Evolutionary conservation across 768 basidiomycete genomes (phyloP), one percentile per base, ranked within the genome.

Genomic region (Clavulina sp.): DNA sequence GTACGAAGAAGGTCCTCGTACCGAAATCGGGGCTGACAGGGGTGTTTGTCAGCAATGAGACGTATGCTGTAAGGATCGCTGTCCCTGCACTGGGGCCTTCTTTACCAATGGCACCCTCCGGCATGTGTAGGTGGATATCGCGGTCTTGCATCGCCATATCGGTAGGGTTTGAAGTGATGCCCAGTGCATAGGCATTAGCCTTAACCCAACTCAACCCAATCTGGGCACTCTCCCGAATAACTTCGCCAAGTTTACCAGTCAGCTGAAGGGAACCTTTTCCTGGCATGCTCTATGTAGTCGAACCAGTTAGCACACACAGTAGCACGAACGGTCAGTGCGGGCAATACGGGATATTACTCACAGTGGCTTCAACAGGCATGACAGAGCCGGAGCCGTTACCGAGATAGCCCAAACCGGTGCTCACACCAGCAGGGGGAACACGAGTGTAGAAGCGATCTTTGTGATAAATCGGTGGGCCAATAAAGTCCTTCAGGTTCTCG

Each of bases 1-100:
- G 9, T 58, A 7, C 3, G 31, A 19, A 40, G 23, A 4, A 16
- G 43, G 5, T 28, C 30, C 4, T 66, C 81, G 21, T 58, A 89
- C 87, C 89, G 51, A 95, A 85, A 66, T 95, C 87, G 16, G 85
- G 84, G 61, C 73, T 73, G 41, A 96, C 77, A 64, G 69, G 76
- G 3, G 79, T 85, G 67, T 80, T 82, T 0, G 84, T 92, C 66
- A 96, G 86, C 52, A 97, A 70, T 40, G 81, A 85, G 41, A 97
- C 89, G 57, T 96, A 82, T 0, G 93, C 91, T 41, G 84, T 78
- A 53, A 95, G 60, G 36, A 99, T 80, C 0, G 95, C 95, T 3
- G 87, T 96, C 31, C 95, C 95, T 1, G 95, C 95, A 59, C 85
- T 89, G 1, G 95, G 95, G 0, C 95, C 95, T 58, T 95, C 92